These are phyloP conservation scores for Pythium brassicae DNA, from an alignment of 352 stramenopile species.

Conservation along the genomic window DNA sequence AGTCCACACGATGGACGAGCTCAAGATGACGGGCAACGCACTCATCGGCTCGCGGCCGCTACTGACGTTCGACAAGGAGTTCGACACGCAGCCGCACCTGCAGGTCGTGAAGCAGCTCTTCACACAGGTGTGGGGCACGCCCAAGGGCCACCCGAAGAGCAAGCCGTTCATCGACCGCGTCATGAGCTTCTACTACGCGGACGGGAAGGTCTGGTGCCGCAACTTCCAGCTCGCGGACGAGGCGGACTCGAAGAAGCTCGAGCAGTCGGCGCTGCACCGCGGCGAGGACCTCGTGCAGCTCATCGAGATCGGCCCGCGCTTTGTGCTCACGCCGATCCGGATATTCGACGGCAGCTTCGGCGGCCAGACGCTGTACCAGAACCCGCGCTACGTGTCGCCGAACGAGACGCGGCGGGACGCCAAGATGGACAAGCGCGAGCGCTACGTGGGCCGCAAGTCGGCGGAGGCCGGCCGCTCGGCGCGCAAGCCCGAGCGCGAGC, in stretches of 20 bases:
- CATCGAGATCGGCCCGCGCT: conserved; percentile 99
- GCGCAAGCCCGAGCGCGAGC: conserved; percentile 54
- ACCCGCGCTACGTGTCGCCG: conserved; percentile 96
- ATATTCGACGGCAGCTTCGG: conserved; percentile 99
- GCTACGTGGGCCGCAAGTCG: conserved; percentile 90
- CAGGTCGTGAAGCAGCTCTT: conserved; percentile 97
- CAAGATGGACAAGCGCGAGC: conserved; percentile 92
- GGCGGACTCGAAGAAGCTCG: conserved; percentile 90
- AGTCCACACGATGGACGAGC: conserved; percentile 99
- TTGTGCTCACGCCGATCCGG: conserved; percentile 98
- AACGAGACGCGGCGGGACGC: conserved; percentile 88
- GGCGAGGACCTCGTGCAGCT: conserved; percentile 92
- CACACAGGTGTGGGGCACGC: conserved; percentile 93
- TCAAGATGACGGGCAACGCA: conserved; percentile 99
- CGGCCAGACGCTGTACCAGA: conserved; percentile 98
- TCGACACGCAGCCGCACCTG: conserved; percentile 89
- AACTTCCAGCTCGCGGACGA: conserved; percentile 95
- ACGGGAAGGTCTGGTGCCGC: conserved; percentile 97
- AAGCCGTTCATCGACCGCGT: conserved; percentile 99
- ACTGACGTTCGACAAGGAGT: conserved; percentile 96
- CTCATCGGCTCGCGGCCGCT: conserved; percentile 96
- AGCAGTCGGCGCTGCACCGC: conserved; percentile 76
- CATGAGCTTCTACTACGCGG: conserved; percentile 95
- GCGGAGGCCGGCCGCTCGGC: conserved; percentile 78
- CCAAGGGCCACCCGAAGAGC: conserved; percentile 97